Base-by-base conservation (phyloP, 768 basidiomycete genomes). In the Tylopilus balloui region DNA sequence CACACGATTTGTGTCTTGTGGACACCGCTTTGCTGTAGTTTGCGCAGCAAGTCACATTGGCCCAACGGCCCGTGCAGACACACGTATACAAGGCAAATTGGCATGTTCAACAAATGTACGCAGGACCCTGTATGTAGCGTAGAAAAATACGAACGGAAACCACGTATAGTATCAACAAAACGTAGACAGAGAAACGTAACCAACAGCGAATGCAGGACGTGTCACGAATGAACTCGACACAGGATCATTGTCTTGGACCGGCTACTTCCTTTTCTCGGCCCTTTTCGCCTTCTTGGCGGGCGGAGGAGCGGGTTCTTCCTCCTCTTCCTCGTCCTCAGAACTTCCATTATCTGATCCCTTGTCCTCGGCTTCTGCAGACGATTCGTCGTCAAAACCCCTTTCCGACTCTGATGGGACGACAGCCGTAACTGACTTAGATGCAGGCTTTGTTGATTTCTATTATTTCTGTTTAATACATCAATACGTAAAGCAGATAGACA, bases 1-100 rank as follows among this genome's bases (percentile, higher is more conserved):
- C 53, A 43, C 29, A 4, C 31, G 40, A 41, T 46, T 57, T 56
- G 50, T 53, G 21, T 48, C 48, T 50, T 66, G 65, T 63, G 55
- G 66, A 63, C 65, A 57, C 50, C 17, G 67, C 64, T 68, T 67
- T 69, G 59, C 64, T 40, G 51, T 56, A 57, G 54, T 67, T 66
- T 66, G 47, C 56, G 32, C 58, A 54, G 57, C 53, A 32, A n/a
- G 14, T 15, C 3, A 14, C 15, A 42, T 45, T 52, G 20, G 14
- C 44, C 24, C 27, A 44, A 28, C 57, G 58, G 55, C 49, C 52
- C 61, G 40, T 51, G 47, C 24, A 47, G 36, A 52, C 28, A 44
- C 13, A 37, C 23, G 23, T 48, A 52, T 50, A 48, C 50, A 28
- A 20, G 41, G 42, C 31, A 51, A 45, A 37, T 47, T 11, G 35